phyloP scores from a whole-genome alignment of 106 monocot genomes.

The Amphibolis antarctica region DNA sequence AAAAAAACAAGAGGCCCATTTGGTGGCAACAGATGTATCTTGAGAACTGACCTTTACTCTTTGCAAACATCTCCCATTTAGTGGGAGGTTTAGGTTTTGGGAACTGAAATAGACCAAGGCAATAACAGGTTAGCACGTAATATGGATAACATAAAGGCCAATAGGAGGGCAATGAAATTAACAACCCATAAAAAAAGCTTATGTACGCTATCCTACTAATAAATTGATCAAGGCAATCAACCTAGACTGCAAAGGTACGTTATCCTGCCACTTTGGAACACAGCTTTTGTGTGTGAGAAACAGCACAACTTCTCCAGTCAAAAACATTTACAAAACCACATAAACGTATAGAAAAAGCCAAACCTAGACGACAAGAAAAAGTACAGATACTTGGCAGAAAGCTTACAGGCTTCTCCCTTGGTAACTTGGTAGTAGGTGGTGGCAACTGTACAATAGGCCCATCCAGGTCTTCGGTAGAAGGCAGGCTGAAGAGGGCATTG shows the following conservation, averaged over 20 bases:
- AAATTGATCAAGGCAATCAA: too few species aligned
- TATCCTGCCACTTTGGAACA: too few species aligned
- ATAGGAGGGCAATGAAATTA: too few species aligned
- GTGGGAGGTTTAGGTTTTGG: conserved; percentile 91
- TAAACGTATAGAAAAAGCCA: too few species aligned
- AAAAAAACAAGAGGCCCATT: background rate
- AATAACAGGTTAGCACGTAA: background rate
- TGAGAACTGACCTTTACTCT: conserved; percentile 58
- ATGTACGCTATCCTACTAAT: too few species aligned
- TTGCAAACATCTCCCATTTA: conserved; percentile 91
- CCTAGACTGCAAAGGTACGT: too few species aligned
- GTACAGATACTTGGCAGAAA: background rate
- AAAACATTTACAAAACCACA: too few species aligned
- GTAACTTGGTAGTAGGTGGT: conserved; percentile 38
- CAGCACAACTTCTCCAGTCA: too few species aligned
- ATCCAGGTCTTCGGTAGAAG: conserved; percentile 44
- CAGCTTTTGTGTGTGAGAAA: too few species aligned
- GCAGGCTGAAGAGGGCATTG: conserved; percentile 52
- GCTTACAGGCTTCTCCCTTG: conserved; percentile 76
- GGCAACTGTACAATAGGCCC: conserved; percentile 55
- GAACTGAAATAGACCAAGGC: conserved; percentile 32
- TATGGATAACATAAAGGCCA: background rate
- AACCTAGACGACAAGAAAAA: background rate
- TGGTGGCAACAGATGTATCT: background rate
- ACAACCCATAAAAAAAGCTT: too few species aligned